Evolutionary conservation across 345 rosid genomes (phyloP).

Genomic region (Murraya koenigii): DNA sequence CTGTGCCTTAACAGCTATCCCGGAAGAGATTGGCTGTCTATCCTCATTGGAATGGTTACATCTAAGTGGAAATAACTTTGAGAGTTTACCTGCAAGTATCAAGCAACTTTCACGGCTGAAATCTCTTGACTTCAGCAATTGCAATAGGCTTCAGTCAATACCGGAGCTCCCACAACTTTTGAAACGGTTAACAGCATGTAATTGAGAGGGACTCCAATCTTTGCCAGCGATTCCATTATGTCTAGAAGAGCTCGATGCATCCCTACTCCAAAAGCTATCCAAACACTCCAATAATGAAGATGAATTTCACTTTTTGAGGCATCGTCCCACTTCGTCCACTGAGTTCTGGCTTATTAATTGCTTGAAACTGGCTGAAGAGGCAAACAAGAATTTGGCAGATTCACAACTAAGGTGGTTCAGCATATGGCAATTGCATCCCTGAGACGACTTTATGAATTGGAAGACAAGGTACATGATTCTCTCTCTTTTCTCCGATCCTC

Average conservation of each 20-base stretch:
- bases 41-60: neutral
- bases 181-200: neutral
- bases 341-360: too few relatives aligned
- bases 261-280: neutral
- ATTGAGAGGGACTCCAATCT: too few relatives aligned
- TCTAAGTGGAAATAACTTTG: slow-evolving; percentile 18
- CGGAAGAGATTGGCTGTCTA: neutral
- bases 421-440: too few relatives aligned
- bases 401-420: too few relatives aligned
- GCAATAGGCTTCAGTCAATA: neutral
- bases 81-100: too few relatives aligned
- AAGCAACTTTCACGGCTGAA: neutral
- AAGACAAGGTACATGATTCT: neutral
- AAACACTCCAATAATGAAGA: neutral
- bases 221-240: too few relatives aligned
- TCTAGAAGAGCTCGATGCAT: too few relatives aligned
- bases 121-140: neutral
- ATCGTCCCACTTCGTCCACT: neutral
- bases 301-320: too few relatives aligned
- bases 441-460: too few relatives aligned
- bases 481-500: neutral
- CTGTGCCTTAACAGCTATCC: neutral
- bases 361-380: too few relatives aligned
- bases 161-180: neutral
- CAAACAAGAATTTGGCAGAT: too few relatives aligned